phyloP scores from a whole-genome alignment of 1,139 yeast genomes.

The Arxiozyma slooffiae region DNA sequence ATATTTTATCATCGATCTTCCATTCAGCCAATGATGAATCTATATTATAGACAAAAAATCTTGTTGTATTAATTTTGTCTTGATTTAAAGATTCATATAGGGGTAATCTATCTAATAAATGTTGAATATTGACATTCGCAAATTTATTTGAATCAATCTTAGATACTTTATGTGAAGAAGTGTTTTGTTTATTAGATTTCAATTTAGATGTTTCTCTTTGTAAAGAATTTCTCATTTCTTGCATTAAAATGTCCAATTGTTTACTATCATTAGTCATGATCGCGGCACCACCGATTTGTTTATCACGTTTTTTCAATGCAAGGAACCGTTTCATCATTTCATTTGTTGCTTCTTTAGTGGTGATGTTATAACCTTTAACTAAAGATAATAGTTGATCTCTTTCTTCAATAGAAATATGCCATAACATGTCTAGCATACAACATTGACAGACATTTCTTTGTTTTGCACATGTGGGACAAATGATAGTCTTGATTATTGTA shows the following conservation, averaged over 20 bases:
- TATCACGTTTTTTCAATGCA: conserved; percentile 37
- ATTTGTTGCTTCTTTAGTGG: conserved; percentile 39
- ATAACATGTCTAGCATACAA: conserved; percentile 73
- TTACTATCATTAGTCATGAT: conserved; percentile 25
- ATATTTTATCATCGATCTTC: conserved; percentile 19
- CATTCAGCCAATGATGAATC: conserved; percentile 24
- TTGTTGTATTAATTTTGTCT: conserved; percentile 5
- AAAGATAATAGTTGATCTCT: conserved; percentile 75
- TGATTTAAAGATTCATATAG: conserved; percentile 12
- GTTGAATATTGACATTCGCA: background rate
- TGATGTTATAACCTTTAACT: conserved; percentile 45
- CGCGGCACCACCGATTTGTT: conserved; percentile 36
- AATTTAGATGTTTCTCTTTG: background rate
- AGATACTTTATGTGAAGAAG: background rate
- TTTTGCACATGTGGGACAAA: conserved; percentile 72
- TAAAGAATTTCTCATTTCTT: conserved; percentile 19
- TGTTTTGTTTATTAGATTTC: background rate
- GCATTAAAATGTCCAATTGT: conserved; percentile 30
- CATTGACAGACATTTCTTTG: conserved; percentile 78
- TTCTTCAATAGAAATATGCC: conserved; percentile 66
- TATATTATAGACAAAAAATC: conserved; percentile 24
- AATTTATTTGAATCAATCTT: background rate
- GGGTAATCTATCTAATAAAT: conserved; percentile 11
- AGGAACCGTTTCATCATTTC: conserved; percentile 44
- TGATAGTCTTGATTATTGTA: conserved; percentile 28